Percentiles rank a stretch among this genome's conserved stretches.
Conservation (phyloP, 768 basidiomycete genomes). For the Filobasidium wieringae region DNA sequence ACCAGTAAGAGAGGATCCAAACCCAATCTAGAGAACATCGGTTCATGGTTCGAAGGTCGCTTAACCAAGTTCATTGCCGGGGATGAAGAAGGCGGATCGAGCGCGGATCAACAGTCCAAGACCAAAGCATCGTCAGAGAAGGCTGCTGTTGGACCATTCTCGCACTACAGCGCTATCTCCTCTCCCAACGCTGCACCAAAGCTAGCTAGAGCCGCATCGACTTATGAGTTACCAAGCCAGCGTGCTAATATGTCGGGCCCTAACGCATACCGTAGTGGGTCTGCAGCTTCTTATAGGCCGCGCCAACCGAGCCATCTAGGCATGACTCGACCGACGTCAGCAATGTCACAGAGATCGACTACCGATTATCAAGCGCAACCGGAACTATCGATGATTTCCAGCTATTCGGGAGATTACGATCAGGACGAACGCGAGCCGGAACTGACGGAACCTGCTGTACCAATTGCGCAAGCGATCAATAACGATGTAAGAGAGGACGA, state of each 20-base stretch:
- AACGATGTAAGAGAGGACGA: background rate
- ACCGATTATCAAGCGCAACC: background rate
- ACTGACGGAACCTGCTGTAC: background rate
- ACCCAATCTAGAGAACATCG: conserved; percentile 81
- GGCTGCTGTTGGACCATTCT: conserved; percentile 62
- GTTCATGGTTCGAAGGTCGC: conserved; percentile 81
- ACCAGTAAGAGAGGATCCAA: conserved; percentile 63
- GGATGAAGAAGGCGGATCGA: conserved; percentile 49
- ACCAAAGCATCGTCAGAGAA: conserved; percentile 40
- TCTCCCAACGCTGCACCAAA: conserved; percentile 46
- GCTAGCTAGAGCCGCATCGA: conserved; percentile 22
- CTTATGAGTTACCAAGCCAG: conserved; percentile 20
- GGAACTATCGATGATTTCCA: background rate
- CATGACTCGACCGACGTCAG: conserved; percentile 8
- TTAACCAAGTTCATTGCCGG: conserved; percentile 93
- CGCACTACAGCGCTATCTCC: conserved; percentile 84
- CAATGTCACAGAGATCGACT: conserved; percentile 3
- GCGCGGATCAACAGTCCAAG: conserved; percentile 26
- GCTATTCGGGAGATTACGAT: background rate
- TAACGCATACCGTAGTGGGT: conserved; percentile 54
- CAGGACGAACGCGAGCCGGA: background rate
- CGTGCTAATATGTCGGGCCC: conserved; percentile 19
- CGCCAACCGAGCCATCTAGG: conserved; percentile 39
- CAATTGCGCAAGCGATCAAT: background rate
- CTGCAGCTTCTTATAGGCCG: conserved; percentile 54